Evolutionary conservation across 1,139 yeast species (phyloP).

Genomic region (Kodamaea ohmeri): DNA sequence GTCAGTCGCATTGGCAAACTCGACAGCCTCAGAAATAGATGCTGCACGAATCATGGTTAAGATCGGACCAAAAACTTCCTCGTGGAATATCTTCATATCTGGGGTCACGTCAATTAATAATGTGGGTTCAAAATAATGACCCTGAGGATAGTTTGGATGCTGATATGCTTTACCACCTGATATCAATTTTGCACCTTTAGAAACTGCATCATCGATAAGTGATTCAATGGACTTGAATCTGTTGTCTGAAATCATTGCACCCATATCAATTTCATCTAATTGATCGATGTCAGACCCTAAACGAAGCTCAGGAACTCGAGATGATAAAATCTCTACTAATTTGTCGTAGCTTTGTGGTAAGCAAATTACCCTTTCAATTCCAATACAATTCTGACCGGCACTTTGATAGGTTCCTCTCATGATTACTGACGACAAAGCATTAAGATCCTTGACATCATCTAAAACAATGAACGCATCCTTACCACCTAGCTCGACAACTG

Average conservation of each 20-base stretch:
- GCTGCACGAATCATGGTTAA: slow-evolving; percentile 73
- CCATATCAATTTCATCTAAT: slow-evolving; percentile 87
- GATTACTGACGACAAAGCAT: slow-evolving; percentile 71
- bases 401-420: slow-evolving; percentile 96
- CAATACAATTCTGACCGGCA: slow-evolving; percentile 96
- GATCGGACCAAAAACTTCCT: slow-evolving; percentile 89
- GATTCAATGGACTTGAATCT: slow-evolving; percentile 66
- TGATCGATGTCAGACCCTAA: slow-evolving; percentile 91
- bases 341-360: slow-evolving; percentile 62
- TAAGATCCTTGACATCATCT: slow-evolving; percentile 61
- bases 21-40: slow-evolving; percentile 63
- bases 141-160: slow-evolving; percentile 93
- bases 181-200: slow-evolving; percentile 74
- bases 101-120: slow-evolving; percentile 76
- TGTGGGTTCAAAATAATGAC: slow-evolving; percentile 91
- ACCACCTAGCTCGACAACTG: slow-evolving; percentile 94
- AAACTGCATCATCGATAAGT: slow-evolving; percentile 70
- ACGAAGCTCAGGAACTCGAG: slow-evolving; percentile 60
- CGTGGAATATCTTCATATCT: slow-evolving; percentile 75
- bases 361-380: slow-evolving; percentile 89
- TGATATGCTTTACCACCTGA: slow-evolving; percentile 75
- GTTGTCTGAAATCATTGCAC: slow-evolving; percentile 84
- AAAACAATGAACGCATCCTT: slow-evolving; percentile 86
- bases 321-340: slow-evolving; percentile 53
- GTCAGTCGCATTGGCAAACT: slow-evolving; percentile 80